Evolutionary conservation across 208 protist species (phyloP).

Genomic region (Trypanosoma theileri): DNA sequence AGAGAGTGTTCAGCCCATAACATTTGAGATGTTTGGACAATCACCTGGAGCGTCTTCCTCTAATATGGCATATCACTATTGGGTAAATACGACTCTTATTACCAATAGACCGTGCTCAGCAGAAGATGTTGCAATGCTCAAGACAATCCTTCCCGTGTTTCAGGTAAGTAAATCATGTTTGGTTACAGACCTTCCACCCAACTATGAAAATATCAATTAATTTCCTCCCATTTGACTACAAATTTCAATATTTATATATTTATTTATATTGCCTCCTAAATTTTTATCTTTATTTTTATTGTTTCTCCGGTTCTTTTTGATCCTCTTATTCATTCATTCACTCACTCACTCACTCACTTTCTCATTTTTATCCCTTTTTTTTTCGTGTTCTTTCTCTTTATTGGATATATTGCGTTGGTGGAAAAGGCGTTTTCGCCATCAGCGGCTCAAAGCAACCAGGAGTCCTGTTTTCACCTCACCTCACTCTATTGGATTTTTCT

Average conservation of each 20-base stretch:
- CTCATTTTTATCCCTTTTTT: background rate
- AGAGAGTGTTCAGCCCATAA: constrained; percentile 39
- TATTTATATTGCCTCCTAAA: constrained; percentile 18
- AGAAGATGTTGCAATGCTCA: constrained; percentile 26
- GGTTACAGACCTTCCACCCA: too few relatives aligned
- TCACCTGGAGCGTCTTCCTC: constrained; percentile 26
- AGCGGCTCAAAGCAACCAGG: too few relatives aligned
- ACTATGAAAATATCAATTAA: too few relatives aligned
- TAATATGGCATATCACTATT: constrained; percentile 45
- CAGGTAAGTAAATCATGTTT: constrained; percentile 7
- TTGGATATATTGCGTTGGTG: background rate
- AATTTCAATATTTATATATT: constrained; percentile 11
- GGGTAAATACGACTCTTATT: constrained; percentile 57
- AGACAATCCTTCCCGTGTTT: constrained; percentile 31
- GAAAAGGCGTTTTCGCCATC: too few relatives aligned
- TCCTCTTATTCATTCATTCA: constrained; percentile 13
- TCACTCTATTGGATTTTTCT: background rate
- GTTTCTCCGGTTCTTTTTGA: constrained; percentile 10
- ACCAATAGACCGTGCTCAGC: constrained; percentile 38
- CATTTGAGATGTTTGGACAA: constrained; percentile 36
- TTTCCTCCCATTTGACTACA: too few relatives aligned
- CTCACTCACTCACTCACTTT: constrained; percentile 16
- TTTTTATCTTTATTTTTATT: constrained; percentile 26
- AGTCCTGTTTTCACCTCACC: too few relatives aligned
- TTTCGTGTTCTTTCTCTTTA: constrained; percentile 5